Evolutionary conservation across 2,329 filamentous ascomycete genomes (phyloP), one percentile per base, ranked within the genome.

Genomic region (Fusarium pilosicola): DNA sequence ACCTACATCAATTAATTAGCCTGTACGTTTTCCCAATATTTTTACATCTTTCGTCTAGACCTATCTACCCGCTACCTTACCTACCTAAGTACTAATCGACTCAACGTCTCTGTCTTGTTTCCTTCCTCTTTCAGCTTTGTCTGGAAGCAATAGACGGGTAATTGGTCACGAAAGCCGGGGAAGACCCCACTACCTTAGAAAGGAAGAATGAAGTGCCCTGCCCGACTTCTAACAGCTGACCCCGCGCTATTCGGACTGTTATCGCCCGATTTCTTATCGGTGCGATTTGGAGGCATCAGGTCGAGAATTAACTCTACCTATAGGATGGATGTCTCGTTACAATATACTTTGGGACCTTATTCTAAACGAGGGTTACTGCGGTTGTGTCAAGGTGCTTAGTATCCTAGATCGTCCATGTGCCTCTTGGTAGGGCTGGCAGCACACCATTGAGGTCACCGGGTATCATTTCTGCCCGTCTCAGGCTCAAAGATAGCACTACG

Each of bases 261-360:
- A 72, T 71, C 59, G 49, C 42, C 57, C 64, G 17, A 55, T 38
- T 71, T 52, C 56, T 74, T 74, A 72, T 72, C 55, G 38, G 38
- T 24, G 20, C 49, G 39, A 45, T 59, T 45, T 56, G 42, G 51
- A 52, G 51, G 24, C 39, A 62, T 38, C 32, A 36, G 18, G 24
- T 26, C 42, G 41, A 67, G 49, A 26, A 30, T 17, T 30, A 42
- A 51, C 30, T 18, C 22, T 34, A 24, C n/a, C n/a, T 22, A n/a
- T 26, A 48, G 32, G 17, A 20, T 38, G 34, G 32, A 20, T 49
- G 32, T 51, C 12, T 28, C 49, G 39, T 34, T 20, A 28, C n/a
- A n/a, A 36, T 38, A 49, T 38, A 34, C n/a, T 54, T 46, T 36
- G 58, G 32, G 18, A 38, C 24, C 22, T 39, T 55, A 10, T 28